phyloP scores from a whole-genome alignment of 202 grass and related monocot species.

The Setaria italica region DNA sequence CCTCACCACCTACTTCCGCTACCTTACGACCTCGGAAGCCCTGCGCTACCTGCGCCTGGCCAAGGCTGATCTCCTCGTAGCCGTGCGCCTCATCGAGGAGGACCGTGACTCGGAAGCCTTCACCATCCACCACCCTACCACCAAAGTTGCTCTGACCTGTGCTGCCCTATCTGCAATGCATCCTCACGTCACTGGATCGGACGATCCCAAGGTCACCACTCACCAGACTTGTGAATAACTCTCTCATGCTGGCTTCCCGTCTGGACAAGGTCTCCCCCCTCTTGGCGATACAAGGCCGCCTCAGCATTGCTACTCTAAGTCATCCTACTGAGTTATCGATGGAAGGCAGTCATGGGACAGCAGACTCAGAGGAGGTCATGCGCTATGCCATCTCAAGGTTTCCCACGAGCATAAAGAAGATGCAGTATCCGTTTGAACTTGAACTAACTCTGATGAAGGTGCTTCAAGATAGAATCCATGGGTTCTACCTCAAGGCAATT shows the following conservation, averaged over 20 bases:
- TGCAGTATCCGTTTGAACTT: not conserved
- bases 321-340: not conserved
- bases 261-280: not conserved
- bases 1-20: not conserved
- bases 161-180: not conserved
- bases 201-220: not conserved
- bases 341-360: not conserved
- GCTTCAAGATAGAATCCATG: constrained; percentile 20
- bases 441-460: not conserved
- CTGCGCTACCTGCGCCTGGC: constrained; percentile 17
- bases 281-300: not conserved
- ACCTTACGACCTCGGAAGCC: not conserved
- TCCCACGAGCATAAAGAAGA: too few relatives aligned
- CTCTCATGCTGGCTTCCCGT: not conserved
- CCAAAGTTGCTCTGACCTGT: not conserved
- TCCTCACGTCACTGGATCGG: too few relatives aligned
- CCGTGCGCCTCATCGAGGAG: constrained; percentile 6
- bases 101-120: not conserved
- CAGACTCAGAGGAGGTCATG: not conserved
- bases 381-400: not conserved
- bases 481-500: constrained; percentile 25
- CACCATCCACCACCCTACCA: not conserved
- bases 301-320: not conserved
- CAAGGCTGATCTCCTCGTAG: constrained; percentile 17
- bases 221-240: not conserved